Base-by-base conservation (phyloP, 768 basidiomycete species). In the Mycena vitilis region DNA sequence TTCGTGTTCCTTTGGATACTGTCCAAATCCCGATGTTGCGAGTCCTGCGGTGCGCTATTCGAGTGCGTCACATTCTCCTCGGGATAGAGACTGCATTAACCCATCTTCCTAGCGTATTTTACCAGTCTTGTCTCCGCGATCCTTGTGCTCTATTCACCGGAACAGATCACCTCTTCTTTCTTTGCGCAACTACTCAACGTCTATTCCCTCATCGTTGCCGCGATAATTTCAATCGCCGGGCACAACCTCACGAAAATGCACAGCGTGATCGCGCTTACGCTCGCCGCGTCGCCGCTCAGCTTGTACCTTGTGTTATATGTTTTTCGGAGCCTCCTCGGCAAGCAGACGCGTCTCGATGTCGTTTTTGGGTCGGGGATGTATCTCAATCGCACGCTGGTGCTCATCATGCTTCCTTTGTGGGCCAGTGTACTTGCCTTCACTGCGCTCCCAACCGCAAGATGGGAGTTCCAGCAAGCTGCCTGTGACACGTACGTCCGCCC, bases 181-280 rank as follows among this genome's bases (percentile, higher is more conserved):
- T 69, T 66, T 44, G 67, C 71, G 0, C 71, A 69, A 56, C 54
- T 72, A 2, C 68, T 72, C 36, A 69, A 69, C 54, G 68, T 70
- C 4, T 72, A 72, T 59, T 72, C 71, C 36, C 68, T 72, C 36
- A 66, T 72, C 51, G 68, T 70, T 20, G 69, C 71, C 22, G 68
- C 68, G 3, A 48, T 68, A 0, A 48, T 72, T 22, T 45, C 68
- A 1, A 60, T 72, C 18, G 58, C 54, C 36, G 65, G 40, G 1
- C 58, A 63, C 25, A 69, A 67, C 42, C 68, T 72, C 59, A 72
- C 71, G 9, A 69, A 67, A 38, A 36, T 69, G 15, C 71, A 72
- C 47, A 62, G 60, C 22, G 65, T 63, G 5, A 61, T 68, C 20
- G 65, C 68, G 22, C 65, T 70, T 4, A 66, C 57, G 15, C 63